Conservation (phyloP, 2,329 filamentous ascomycete species). For the Dissoconium aciculare region DNA sequence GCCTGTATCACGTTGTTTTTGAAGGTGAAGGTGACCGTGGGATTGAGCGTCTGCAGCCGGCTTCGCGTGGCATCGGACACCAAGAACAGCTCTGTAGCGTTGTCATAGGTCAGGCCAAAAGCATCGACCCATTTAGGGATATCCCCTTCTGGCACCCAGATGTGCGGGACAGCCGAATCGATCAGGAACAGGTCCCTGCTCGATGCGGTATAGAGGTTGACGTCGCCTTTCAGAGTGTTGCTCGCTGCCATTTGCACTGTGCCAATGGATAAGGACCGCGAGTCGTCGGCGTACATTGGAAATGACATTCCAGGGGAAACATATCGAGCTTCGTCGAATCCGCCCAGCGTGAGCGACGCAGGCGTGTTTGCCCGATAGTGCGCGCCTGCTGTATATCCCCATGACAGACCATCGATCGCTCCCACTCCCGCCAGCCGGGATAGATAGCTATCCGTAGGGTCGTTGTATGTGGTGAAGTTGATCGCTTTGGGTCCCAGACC, state of each 20-base stretch:
- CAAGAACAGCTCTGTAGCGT: constrained; percentile 23
- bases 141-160: constrained; percentile 26
- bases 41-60: constrained; percentile 20
- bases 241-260: constrained; percentile 14
- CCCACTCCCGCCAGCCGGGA: constrained; percentile 19
- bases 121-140: constrained; percentile 24
- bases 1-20: constrained; percentile 1
- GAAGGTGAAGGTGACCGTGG: constrained; percentile 24
- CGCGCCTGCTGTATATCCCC: constrained; percentile 30
- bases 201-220: constrained; percentile 19
- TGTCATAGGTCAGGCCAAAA: constrained; percentile 27
- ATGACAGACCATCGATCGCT: constrained; percentile 25
- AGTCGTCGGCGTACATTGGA: constrained; percentile 13
- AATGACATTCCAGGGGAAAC: constrained; percentile 17
- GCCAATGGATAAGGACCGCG: constrained; percentile 14
- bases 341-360: constrained; percentile 24
- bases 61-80: constrained; percentile 24
- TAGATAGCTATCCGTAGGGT: constrained; percentile 21
- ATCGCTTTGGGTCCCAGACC: constrained; percentile 24
- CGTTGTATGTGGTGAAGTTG: constrained; percentile 27
- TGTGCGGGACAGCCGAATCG: constrained; percentile 26
- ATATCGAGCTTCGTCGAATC: constrained; percentile 25
- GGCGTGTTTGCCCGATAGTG: constrained; percentile 12
- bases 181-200: constrained; percentile 11
- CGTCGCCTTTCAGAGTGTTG: constrained; percentile 11